Conservation (phyloP, 495 filamentous ascomycete genomes). For the Schizothecium vesticola region DNA sequence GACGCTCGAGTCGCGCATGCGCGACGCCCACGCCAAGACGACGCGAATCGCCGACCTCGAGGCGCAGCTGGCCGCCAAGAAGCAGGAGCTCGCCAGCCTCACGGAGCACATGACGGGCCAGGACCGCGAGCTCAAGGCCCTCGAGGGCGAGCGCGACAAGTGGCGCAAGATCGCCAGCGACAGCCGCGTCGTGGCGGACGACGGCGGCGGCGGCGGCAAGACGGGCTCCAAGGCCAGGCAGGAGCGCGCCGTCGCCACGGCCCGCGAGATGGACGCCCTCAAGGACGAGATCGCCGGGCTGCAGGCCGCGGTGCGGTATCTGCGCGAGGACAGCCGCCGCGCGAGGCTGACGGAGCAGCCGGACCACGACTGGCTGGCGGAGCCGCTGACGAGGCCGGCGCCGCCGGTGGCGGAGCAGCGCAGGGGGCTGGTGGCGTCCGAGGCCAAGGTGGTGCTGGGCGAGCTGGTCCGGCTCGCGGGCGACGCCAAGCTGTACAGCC, state of each 20-base stretch:
- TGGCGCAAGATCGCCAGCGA: conserved; percentile 71
- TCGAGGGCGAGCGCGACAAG: conserved; percentile 64
- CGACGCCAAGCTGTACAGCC: conserved; percentile 53
- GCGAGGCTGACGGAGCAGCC: conserved; percentile 57
- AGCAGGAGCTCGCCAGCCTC: conserved; percentile 50
- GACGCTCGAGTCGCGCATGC: conserved; percentile 73
- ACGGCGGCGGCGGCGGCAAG: conserved; percentile 31
- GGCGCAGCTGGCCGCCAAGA: conserved; percentile 50
- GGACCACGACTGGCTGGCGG: conserved; percentile 58
- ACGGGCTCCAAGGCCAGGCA: conserved; percentile 48
- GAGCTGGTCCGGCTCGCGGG: conserved; percentile 66
- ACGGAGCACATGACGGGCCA: conserved; percentile 59
- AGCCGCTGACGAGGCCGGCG: conserved; percentile 52
- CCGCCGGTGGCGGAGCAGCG: conserved; percentile 48
- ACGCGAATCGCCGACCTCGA: conserved; percentile 61
- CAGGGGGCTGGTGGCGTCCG: conserved; percentile 54
- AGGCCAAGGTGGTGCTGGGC: conserved; percentile 63
- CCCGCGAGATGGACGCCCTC: conserved; percentile 68
- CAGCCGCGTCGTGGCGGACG: conserved; percentile 48
- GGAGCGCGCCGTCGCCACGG: conserved; percentile 59
- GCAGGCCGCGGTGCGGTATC: conserved; percentile 69
- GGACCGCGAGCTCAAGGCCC: conserved; percentile 50
- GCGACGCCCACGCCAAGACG: conserved; percentile 68
- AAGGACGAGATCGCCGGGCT: conserved; percentile 64
- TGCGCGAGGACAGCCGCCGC: conserved; percentile 72